Percentiles rank a stretch among this genome's conserved stretches.
phyloP scores from a whole-genome alignment of 2,329 filamentous ascomycete genomes.

The Talaromyces atroroseus region DNA sequence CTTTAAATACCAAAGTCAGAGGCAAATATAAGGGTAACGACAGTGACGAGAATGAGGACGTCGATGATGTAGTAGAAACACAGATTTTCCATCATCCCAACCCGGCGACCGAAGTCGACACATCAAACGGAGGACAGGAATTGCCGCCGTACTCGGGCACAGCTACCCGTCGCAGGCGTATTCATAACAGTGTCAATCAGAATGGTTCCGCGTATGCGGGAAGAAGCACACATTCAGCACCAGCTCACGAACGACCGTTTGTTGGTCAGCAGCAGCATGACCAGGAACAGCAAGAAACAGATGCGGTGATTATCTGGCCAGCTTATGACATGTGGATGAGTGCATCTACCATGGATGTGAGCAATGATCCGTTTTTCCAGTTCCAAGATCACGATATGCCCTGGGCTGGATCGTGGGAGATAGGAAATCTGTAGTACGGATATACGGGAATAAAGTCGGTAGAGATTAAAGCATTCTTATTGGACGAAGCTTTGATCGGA shows the following conservation, averaged over 20 bases:
- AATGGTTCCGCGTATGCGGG: background rate
- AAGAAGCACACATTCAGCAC: slow-evolving; percentile 5
- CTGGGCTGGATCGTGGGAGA: slow-evolving; percentile 24
- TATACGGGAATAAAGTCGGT: background rate
- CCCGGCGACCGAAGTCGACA: slow-evolving; percentile 19
- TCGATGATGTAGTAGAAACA: slow-evolving; percentile 21
- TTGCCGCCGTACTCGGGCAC: slow-evolving; percentile 25
- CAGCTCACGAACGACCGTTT: slow-evolving; percentile 6
- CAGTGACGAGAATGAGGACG: slow-evolving; percentile 9
- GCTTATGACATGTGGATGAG: slow-evolving; percentile 19
- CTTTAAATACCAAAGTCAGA: background rate
- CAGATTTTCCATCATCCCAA: slow-evolving; percentile 26
- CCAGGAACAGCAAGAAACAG: slow-evolving; percentile 13
- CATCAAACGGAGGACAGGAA: slow-evolving; percentile 25
- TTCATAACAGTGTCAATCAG: background rate
- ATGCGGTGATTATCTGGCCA: slow-evolving; percentile 13
- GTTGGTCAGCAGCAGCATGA: slow-evolving; percentile 9
- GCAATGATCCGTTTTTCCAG: slow-evolving; percentile 26
- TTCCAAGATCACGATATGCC: slow-evolving; percentile 25
- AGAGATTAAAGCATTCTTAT: background rate
- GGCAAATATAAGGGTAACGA: background rate
- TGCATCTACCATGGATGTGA: slow-evolving; percentile 24
- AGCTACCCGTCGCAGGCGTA: slow-evolving; percentile 1
- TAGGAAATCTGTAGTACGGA: slow-evolving; percentile 22
- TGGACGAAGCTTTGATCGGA: background rate